Evolutionary conservation across 805 yeast genomes (phyloP).

Genomic region (Ogataea pignaliae): DNA sequence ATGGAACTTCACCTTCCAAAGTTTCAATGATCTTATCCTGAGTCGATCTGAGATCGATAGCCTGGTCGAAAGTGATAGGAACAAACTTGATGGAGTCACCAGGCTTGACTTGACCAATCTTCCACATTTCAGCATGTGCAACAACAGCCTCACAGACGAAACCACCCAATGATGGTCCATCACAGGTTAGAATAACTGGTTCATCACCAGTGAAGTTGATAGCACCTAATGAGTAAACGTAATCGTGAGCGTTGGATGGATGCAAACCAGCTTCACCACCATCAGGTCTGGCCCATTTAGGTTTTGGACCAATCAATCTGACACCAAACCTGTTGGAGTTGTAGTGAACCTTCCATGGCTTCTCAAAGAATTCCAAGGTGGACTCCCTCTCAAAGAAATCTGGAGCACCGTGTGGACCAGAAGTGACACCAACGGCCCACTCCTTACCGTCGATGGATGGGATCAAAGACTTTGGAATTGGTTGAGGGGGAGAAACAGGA

Average conservation of each 20-base stretch:
- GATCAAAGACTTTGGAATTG: constrained; percentile 51
- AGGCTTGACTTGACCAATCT: constrained; percentile 95
- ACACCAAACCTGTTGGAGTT: constrained; percentile 97
- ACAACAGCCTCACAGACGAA: constrained; percentile 97
- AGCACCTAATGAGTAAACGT: constrained; percentile 94
- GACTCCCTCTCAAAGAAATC: constrained; percentile 83
- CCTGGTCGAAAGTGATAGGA: constrained; percentile 67
- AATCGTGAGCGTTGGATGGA: constrained; percentile 98
- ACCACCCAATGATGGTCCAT: constrained; percentile 97
- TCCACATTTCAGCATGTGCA: constrained; percentile 96
- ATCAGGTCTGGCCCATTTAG: constrained; percentile 91
- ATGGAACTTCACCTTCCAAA: constrained; percentile 38
- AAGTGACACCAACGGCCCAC: constrained; percentile 90
- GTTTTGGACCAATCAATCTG: constrained; percentile 91
- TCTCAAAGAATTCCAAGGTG: constrained; percentile 66
- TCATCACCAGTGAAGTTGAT: constrained; percentile 98
- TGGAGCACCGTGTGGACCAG: constrained; percentile 98
- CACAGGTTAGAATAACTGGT: constrained; percentile 94
- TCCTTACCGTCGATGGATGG: constrained; percentile 49
- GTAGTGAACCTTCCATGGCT: constrained; percentile 92
- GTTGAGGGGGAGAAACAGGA: constrained; percentile 60
- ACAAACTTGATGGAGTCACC: constrained; percentile 82
- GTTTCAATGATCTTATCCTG: constrained; percentile 55
- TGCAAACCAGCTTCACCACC: constrained; percentile 99
- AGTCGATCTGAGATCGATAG: constrained; percentile 54